Percentiles rank a stretch among this genome's conserved stretches.
Evolutionary conservation across 2,329 filamentous ascomycete genomes (phyloP).

Genomic region (Didymella pinodella): DNA sequence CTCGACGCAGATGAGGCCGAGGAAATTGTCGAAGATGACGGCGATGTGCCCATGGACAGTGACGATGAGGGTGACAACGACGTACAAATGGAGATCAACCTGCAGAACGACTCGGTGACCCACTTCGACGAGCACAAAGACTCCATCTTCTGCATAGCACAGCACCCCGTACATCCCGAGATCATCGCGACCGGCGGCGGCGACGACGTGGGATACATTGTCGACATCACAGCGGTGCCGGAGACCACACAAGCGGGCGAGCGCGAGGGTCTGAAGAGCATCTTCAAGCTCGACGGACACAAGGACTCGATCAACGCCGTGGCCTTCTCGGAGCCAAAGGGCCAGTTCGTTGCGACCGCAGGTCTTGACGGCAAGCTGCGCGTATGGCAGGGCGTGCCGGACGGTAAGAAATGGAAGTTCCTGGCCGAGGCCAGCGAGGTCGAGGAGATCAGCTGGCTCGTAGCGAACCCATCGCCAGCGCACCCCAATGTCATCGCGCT

Average conservation of each 20-base stretch:
- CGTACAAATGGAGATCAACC: constrained; percentile 70
- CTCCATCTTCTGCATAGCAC: constrained; percentile 92
- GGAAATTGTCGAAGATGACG: constrained; percentile 74
- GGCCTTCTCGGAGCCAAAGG: constrained; percentile 80
- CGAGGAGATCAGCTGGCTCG: constrained; percentile 92
- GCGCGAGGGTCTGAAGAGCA: constrained; percentile 66
- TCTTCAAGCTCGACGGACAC: constrained; percentile 87
- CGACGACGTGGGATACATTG: constrained; percentile 85
- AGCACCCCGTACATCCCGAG: constrained; percentile 80
- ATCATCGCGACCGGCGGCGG: constrained; percentile 89
- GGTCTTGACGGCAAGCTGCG: constrained; percentile 86
- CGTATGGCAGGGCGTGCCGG: constrained; percentile 66
- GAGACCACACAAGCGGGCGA: constrained; percentile 68
- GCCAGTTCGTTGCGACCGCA: constrained; percentile 84
- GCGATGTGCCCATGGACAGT: constrained; percentile 81
- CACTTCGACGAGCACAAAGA: constrained; percentile 92
- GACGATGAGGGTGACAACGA: constrained; percentile 67
- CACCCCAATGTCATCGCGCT: constrained; percentile 85
- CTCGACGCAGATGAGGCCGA: constrained; percentile 79
- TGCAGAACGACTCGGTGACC: constrained; percentile 91
- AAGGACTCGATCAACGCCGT: constrained; percentile 89
- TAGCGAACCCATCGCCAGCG: constrained; percentile 72
- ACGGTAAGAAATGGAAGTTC: constrained; percentile 67
- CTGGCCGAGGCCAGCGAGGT: constrained; percentile 86
- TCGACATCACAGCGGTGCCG: constrained; percentile 72